These are phyloP conservation scores for Nelumbo lutea DNA, from an alignment of 164 flowering plant genomes.

Conservation along the genomic window DNA sequence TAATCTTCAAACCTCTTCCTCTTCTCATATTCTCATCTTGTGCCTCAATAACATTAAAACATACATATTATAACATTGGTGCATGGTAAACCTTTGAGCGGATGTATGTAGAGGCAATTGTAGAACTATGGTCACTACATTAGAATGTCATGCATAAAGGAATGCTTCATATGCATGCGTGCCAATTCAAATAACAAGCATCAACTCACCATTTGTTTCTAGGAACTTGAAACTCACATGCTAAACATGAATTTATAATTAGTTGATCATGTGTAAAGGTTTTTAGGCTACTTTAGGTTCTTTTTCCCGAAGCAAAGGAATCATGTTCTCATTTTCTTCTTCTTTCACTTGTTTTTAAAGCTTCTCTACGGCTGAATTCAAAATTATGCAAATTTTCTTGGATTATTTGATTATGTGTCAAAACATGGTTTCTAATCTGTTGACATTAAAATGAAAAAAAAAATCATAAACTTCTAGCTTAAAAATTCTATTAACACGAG, in stretches of 20 bases:
- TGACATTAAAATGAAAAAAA: constrained; percentile 8
- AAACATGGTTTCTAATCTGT: constrained; percentile 55
- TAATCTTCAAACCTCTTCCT: too few species aligned
- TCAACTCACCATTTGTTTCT: constrained; percentile 28
- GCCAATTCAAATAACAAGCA: too few species aligned
- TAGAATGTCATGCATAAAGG: too few species aligned
- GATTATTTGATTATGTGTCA: constrained; percentile 35
- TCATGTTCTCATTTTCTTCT: constrained; percentile 23
- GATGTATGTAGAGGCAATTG: too few species aligned
- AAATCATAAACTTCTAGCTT: neutral
- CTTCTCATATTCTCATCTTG: too few species aligned
- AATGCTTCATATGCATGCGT: too few species aligned
- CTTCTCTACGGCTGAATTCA: constrained; percentile 25
- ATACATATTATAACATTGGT: too few species aligned
- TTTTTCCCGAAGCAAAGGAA: constrained; percentile 15
- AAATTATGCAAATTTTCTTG: constrained; percentile 32
- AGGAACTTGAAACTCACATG: constrained; percentile 44
- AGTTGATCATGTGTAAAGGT: constrained; percentile 24
- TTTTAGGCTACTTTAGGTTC: constrained; percentile 17
- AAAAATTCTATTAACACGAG: too few species aligned
- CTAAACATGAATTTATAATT: constrained; percentile 29
- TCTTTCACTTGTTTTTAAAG: constrained; percentile 22
- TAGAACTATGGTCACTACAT: too few species aligned
- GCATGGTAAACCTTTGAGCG: too few species aligned
- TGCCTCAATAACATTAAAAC: too few species aligned